These are phyloP conservation scores for Tricholoma furcatifolium DNA, from an alignment of 768 basidiomycete species.

Conservation along the genomic window DNA sequence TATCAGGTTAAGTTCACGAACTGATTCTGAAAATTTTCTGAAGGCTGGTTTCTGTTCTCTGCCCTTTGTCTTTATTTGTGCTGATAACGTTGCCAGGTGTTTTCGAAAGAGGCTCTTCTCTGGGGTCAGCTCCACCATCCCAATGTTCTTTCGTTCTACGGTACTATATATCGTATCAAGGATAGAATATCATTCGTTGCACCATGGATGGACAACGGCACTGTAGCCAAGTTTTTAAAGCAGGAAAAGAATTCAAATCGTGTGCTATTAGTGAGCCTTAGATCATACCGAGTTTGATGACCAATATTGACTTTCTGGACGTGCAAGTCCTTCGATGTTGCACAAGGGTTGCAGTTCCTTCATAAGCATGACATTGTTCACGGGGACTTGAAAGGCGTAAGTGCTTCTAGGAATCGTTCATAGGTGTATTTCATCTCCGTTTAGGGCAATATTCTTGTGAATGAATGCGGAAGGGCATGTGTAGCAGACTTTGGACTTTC, in stretches of 20 bases:
- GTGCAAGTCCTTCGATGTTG: conserved; percentile 29
- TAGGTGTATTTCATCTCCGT: too few relatives aligned
- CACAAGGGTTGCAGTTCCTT: conserved; percentile 29
- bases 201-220: conserved; percentile 2
- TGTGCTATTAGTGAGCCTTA: neutral
- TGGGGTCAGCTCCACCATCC: conserved; percentile 1
- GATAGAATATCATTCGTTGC: neutral
- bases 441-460: conserved; percentile 22
- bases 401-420: too few relatives aligned
- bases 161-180: neutral
- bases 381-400: conserved; percentile 44
- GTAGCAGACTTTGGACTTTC: conserved; percentile 25
- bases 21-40: neutral
- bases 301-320: too few relatives aligned
- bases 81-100: neutral
- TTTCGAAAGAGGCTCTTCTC: neutral
- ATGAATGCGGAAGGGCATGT: conserved; percentile 13
- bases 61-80: too few relatives aligned
- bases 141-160: neutral
- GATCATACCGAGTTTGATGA: neutral
- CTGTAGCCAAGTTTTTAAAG: neutral
- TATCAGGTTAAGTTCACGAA: neutral
- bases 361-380: conserved; percentile 36
- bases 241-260: neutral
- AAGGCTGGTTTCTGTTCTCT: neutral